Conservation (phyloP, 352 stramenopile species). For the Thraustotheca clavata region DNA sequence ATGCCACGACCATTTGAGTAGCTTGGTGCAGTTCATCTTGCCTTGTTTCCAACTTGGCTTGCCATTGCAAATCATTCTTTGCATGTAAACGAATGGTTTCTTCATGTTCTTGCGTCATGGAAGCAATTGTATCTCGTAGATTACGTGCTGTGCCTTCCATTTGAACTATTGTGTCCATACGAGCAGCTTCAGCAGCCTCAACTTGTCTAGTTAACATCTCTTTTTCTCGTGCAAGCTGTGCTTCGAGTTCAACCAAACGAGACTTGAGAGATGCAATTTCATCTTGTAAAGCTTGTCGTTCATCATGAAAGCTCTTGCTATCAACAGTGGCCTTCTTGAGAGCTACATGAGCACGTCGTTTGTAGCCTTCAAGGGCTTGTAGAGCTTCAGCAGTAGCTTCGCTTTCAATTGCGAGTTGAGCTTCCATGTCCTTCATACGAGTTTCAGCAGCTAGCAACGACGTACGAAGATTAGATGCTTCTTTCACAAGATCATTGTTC, state of each 20-base stretch:
- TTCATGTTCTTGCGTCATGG: neutral
- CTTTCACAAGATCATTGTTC: neutral
- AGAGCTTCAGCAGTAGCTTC: slow-evolving; percentile 41
- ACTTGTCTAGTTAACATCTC: neutral
- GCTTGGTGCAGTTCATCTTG: slow-evolving; percentile 35
- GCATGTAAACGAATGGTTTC: neutral
- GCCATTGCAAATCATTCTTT: neutral
- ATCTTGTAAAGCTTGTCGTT: slow-evolving; percentile 40
- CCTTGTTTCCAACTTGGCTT: slow-evolving; percentile 20
- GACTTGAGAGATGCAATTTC: slow-evolving; percentile 49
- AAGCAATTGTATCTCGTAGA: neutral
- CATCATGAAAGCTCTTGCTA: slow-evolving; percentile 55
- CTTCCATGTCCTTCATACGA: slow-evolving; percentile 12
- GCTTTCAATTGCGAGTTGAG: slow-evolving; percentile 31
- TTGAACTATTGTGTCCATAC: neutral
- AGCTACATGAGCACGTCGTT: slow-evolving; percentile 62
- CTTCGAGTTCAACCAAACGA: slow-evolving; percentile 34
- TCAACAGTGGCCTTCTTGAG: slow-evolving; percentile 70
- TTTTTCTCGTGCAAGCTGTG: slow-evolving; percentile 27
- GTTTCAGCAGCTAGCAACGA: slow-evolving; percentile 22
- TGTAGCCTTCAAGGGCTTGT: slow-evolving; percentile 64
- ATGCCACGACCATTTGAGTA: slow-evolving; percentile 25
- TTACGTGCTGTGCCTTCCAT: neutral
- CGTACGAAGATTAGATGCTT: neutral
- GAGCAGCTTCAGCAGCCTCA: neutral